These are phyloP conservation scores for Diaporthe sp. DNA, from an alignment of 2,329 filamentous ascomycete genomes.

Conservation along the genomic window DNA sequence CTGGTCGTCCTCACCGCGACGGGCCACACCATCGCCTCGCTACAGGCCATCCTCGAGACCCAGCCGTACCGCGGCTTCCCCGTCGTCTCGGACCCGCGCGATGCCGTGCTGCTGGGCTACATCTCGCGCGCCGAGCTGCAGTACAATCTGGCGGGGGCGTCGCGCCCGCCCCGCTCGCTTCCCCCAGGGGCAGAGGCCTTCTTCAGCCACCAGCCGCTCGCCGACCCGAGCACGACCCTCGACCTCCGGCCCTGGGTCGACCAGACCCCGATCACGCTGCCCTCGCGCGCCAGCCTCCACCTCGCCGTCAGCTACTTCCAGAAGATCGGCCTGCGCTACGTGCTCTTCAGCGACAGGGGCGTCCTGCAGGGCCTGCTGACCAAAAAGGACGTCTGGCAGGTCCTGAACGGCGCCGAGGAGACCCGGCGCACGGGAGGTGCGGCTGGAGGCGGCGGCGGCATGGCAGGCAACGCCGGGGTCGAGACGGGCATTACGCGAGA, in stretches of 20 bases:
- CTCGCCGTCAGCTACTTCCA: constrained; percentile 95
- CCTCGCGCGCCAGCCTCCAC: constrained; percentile 81
- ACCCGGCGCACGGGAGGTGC: constrained; percentile 59
- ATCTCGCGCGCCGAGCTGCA: constrained; percentile 92
- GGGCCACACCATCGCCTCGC: constrained; percentile 85
- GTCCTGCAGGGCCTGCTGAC: constrained; percentile 88
- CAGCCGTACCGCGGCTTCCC: constrained; percentile 93
- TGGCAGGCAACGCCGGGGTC: constrained; percentile 42
- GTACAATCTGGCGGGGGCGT: constrained; percentile 80
- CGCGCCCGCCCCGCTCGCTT: constrained; percentile 66
- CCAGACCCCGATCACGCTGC: constrained; percentile 94
- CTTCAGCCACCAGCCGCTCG: constrained; percentile 87
- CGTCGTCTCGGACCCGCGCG: constrained; percentile 82
- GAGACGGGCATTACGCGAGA: constrained; percentile 56
- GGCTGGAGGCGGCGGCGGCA: background rate
- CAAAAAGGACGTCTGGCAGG: constrained; percentile 97
- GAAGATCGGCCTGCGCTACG: constrained; percentile 90
- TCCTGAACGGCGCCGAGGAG: constrained; percentile 84
- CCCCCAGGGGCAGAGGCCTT: constrained; percentile 82
- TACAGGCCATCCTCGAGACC: constrained; percentile 78
- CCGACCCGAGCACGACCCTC: constrained; percentile 82
- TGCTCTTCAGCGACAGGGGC: constrained; percentile 88
- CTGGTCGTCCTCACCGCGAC: constrained; percentile 88
- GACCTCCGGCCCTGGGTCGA: constrained; percentile 99
- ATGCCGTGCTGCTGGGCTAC: constrained; percentile 88